Evolutionary conservation across 805 yeast species (phyloP), one percentile per base, ranked within the genome.

Genomic region (Jamesozyma spencerorum): DNA sequence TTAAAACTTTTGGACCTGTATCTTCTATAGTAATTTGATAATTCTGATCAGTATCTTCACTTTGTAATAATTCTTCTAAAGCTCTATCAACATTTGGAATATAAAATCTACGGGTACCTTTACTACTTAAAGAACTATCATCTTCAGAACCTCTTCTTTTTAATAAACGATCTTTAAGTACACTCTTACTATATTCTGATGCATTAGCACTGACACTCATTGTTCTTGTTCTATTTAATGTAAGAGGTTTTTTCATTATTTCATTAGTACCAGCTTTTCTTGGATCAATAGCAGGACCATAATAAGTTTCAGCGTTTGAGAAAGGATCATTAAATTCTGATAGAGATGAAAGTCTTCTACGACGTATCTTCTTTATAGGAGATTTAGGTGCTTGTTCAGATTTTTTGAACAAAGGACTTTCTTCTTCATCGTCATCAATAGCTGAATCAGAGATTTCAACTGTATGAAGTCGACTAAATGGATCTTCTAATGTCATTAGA

Each of bases 1-100:
- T 73, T 44, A 84, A 64, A n/a, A 80, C 85, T 56, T 84, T 84
- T 3, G 94, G 92, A 1, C 94, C 94, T 2, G 75, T 74, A 54
- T 85, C 94, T 51, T 84, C 94, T 37, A 84, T 78, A 6, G 94
- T 84, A 55, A 84, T 87, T 60, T 88, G 96, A 58, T 63, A 79
- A 57, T 88, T 81, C 39, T 71, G 69, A 62, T 88, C 95, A 2
- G 95, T 86, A 57, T 87, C 96, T 58, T 87, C 95, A 48, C 73
- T 76, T 24, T 69, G 72, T 42, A 87, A 65, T 34, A 88, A 68
- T 47, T 82, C 81, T 7, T 73, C 64, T 38, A 87, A 65, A 1
- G 95, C 85, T 26, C 71, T 61, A 51, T 85, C 82, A 19, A 88
- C 84, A 57, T 86, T 82, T 47, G 74, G 70, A 44, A 87, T 83